Percentiles rank a stretch among this genome's conserved stretches.
Conservation (phyloP, 495 filamentous ascomycete species). For the Penicillium bovifimosum region DNA sequence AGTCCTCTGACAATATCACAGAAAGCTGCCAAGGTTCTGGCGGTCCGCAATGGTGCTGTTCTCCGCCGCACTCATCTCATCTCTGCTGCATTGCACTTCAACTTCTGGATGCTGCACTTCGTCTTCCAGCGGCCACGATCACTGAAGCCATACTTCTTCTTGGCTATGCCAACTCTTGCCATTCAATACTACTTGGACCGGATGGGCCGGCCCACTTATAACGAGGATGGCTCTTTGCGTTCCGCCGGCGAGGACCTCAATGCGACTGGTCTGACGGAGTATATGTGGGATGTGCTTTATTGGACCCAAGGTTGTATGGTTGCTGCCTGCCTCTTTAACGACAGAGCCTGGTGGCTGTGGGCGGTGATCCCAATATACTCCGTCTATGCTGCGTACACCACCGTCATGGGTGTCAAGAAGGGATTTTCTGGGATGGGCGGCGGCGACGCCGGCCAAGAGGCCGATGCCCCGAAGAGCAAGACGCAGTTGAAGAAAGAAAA, state of each 20-base stretch:
- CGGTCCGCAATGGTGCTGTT: conserved; percentile 65
- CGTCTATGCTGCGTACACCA: conserved; percentile 59
- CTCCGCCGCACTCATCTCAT: conserved; percentile 78
- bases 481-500: conserved; percentile 61
- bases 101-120: conserved; percentile 68
- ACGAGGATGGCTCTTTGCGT: conserved; percentile 59
- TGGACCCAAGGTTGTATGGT: conserved; percentile 73
- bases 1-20: conserved; percentile 32
- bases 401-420: conserved; percentile 58
- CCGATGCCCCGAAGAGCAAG: conserved; percentile 45
- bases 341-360: conserved; percentile 75
- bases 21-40: conserved; percentile 92
- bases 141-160: conserved; percentile 61
- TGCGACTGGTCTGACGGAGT: conserved; percentile 86
- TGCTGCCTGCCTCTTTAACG: conserved; percentile 61
- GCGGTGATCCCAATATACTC: conserved; percentile 65
- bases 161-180: conserved; percentile 66
- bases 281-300: conserved; percentile 95
- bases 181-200: conserved; percentile 82
- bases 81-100: conserved; percentile 58
- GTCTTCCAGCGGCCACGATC: conserved; percentile 62
- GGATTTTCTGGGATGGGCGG: conserved; percentile 56
- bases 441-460: conserved; percentile 18
- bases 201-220: conserved; percentile 71
- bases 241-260: conserved; percentile 82